phyloP scores from a whole-genome alignment of 139 green algal species.

The Axilococcus clingmanii region DNA sequence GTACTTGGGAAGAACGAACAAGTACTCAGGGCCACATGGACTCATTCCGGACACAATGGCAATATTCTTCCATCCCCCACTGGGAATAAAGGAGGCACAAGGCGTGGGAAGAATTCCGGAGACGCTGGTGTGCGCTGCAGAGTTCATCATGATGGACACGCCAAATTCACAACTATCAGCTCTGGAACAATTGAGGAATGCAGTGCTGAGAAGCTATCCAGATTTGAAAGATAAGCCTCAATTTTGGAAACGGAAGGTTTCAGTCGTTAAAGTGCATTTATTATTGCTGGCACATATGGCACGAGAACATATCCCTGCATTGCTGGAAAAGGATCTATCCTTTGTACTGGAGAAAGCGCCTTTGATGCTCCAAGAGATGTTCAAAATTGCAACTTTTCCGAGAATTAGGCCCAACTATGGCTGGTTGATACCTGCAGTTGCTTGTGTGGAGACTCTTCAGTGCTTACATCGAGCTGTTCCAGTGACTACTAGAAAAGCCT shows the following conservation, averaged over 20 bases:
- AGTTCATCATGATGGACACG: conserved; percentile 69
- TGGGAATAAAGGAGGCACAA: conserved; percentile 70
- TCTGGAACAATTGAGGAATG: conserved; percentile 44
- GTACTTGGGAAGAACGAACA: conserved; percentile 64
- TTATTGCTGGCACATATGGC: conserved; percentile 71
- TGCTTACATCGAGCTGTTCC: conserved; percentile 59
- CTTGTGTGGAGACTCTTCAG: conserved; percentile 73
- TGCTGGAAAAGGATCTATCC: conserved; percentile 48
- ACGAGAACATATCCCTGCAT: conserved; percentile 38
- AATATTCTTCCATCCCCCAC: conserved; percentile 54
- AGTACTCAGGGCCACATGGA: conserved; percentile 55
- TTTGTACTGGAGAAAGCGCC: conserved; percentile 61
- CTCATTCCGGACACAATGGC: conserved; percentile 67
- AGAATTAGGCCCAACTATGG: conserved; percentile 38
- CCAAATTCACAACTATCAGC: conserved; percentile 5
- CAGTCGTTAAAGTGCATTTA: conserved; percentile 60
- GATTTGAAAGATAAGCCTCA: conserved; percentile 67
- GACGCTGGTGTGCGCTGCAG: conserved; percentile 73
- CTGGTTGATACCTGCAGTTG: conserved; percentile 66
- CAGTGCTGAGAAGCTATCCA: conserved; percentile 40
- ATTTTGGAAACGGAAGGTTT: conserved; percentile 11
- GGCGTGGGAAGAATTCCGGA: conserved; percentile 65
- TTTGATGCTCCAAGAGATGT: conserved; percentile 71
- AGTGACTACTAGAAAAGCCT: conserved; percentile 15
- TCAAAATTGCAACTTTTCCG: conserved; percentile 62